A percentile compares a stretch with the other conserved stretches of the same genome.
phyloP scores from a whole-genome alignment of 176 grass and related monocot species.

The Elaeis guineensis region DNA sequence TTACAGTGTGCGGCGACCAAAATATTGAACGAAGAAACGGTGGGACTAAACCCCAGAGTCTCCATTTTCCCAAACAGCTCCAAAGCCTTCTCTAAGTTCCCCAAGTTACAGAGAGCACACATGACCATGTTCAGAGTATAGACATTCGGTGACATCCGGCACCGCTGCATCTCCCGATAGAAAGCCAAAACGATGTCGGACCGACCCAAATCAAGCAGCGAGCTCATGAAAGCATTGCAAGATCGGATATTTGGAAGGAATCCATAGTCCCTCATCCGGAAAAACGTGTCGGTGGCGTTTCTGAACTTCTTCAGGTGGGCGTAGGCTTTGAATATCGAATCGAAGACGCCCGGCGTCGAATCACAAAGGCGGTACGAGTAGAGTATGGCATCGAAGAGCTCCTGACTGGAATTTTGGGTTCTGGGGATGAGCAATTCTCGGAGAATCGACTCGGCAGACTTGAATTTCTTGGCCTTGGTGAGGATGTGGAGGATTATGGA shows the following conservation, averaged over 20 bases:
- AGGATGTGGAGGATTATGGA: conserved; percentile 31
- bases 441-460: conserved; percentile 37
- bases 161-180: too few species aligned
- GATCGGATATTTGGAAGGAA: conserved; percentile 52
- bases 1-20: conserved; percentile 56
- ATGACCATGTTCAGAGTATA: conserved; percentile 84
- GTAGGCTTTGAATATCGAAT: conserved; percentile 56
- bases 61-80: conserved; percentile 55
- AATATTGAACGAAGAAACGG: conserved; percentile 49
- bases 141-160: conserved; percentile 50
- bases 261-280: conserved; percentile 52
- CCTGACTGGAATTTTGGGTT: conserved; percentile 15
- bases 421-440: conserved; percentile 33
- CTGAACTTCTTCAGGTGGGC: conserved; percentile 55
- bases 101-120: conserved; percentile 30
- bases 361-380: conserved; percentile 18
- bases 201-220: conserved; percentile 35
- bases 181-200: background rate
- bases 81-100: conserved; percentile 36
- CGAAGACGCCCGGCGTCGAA: conserved; percentile 30
- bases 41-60: conserved; percentile 37
- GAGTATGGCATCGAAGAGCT: conserved; percentile 30
- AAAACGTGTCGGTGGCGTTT: conserved; percentile 49
- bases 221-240: conserved; percentile 72
- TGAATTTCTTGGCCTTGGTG: conserved; percentile 24